phyloP scores from a whole-genome alignment of 2,329 filamentous ascomycete species.

The Cordyceps tenuipes region DNA sequence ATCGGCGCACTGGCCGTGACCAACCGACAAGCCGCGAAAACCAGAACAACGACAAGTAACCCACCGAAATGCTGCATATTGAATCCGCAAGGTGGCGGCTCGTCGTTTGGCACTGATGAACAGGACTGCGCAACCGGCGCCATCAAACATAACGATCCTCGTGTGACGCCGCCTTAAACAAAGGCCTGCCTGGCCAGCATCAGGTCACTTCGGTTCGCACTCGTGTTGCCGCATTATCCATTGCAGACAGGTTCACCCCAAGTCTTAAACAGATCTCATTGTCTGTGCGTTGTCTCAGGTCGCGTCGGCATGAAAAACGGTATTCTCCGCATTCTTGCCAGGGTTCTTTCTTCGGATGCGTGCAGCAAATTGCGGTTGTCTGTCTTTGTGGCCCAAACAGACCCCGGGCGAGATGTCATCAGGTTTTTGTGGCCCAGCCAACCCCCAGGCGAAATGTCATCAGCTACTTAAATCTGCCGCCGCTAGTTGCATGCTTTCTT shows the following conservation, averaged over 20 bases:
- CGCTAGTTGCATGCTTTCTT: neutral
- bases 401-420: neutral
- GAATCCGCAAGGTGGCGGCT: neutral
- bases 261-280: neutral
- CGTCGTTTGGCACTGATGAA: neutral
- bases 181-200: neutral
- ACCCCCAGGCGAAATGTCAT: neutral
- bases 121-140: neutral
- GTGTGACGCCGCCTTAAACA: neutral
- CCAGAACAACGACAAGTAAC: neutral
- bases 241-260: neutral
- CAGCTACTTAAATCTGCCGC: neutral
- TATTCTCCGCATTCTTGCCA: neutral
- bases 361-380: neutral
- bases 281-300: neutral
- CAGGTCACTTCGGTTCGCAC: neutral
- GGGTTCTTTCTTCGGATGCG: neutral
- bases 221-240: no score
- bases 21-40: neutral
- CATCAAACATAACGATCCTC: neutral
- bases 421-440: neutral
- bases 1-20: neutral
- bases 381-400: neutral
- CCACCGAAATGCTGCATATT: neutral
- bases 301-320: neutral